Conservation (phyloP, 768 basidiomycete genomes). For the Leccinum variicolor region DNA sequence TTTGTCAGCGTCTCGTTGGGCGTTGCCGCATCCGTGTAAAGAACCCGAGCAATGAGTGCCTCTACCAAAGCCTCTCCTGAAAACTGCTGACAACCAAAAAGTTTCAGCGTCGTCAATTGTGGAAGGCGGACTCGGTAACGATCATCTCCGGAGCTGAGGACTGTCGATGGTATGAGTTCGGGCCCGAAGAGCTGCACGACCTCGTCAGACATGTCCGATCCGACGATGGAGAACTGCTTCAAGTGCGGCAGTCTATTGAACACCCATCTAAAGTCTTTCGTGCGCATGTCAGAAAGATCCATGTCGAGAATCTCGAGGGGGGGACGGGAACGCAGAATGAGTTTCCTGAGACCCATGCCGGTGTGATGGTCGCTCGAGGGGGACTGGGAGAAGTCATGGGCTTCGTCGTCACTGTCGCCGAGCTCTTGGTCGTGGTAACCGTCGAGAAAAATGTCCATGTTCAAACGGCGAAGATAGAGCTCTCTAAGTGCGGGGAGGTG, state of each 20-base stretch:
- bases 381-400: constrained; percentile 69
- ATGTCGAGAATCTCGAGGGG: constrained; percentile 66
- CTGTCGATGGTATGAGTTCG: constrained; percentile 7
- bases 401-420: constrained; percentile 76
- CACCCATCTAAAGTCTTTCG: constrained; percentile 71
- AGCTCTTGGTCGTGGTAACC: constrained; percentile 42
- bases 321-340: constrained; percentile 59
- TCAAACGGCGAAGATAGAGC: constrained; percentile 64
- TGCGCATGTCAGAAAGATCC: constrained; percentile 82
- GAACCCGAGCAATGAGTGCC: constrained; percentile 47
- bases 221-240: constrained; percentile 68
- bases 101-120: constrained; percentile 45
- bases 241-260: constrained; percentile 55
- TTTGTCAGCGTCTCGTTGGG: constrained; percentile 26
- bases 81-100: constrained; percentile 63
- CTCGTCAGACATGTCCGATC: constrained; percentile 77
- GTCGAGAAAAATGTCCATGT: constrained; percentile 48
- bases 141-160: constrained; percentile 6
- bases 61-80: constrained; percentile 56
- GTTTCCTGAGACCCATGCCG: constrained; percentile 72
- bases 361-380: constrained; percentile 75
- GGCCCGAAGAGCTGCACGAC: constrained; percentile 62
- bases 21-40: constrained; percentile 32
- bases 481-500: constrained; percentile 55
- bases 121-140: constrained; percentile 49